These are phyloP conservation scores for Beauveria bassiana DNA, from an alignment of 2,329 filamentous ascomycete species.

Conservation along the genomic window DNA sequence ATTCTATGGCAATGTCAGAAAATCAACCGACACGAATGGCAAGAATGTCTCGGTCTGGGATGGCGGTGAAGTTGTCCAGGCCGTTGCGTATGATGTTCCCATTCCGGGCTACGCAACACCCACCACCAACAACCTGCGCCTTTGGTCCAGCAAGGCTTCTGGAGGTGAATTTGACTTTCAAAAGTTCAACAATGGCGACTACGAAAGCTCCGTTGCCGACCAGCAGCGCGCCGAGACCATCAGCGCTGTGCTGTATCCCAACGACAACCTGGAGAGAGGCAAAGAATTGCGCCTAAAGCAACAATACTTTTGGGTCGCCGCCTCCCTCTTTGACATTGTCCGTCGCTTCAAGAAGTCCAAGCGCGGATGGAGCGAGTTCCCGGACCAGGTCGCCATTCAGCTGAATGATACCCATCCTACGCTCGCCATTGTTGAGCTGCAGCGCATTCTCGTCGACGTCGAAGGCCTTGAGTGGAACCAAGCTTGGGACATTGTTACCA, in stretches of 20 bases:
- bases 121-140: constrained; percentile 90
- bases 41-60: constrained; percentile 76
- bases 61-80: constrained; percentile 84
- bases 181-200: constrained; percentile 97
- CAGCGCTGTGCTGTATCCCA: constrained; percentile 93
- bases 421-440: constrained; percentile 88
- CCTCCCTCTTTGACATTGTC: constrained; percentile 92
- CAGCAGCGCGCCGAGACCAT: constrained; percentile 99
- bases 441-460: constrained; percentile 81
- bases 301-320: constrained; percentile 99
- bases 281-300: constrained; percentile 98
- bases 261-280: constrained; percentile 91
- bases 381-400: constrained; percentile 93
- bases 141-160: constrained; percentile 97
- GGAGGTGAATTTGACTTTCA: constrained; percentile 98
- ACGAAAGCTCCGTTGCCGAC: constrained; percentile 95
- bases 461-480: constrained; percentile 91
- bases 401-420: constrained; percentile 98
- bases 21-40: constrained; percentile 66
- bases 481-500: constrained; percentile 75
- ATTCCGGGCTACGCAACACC: constrained; percentile 85
- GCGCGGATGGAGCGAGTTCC: constrained; percentile 83
- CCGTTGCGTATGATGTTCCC: constrained; percentile 86
- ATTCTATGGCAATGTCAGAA: constrained; percentile 83
- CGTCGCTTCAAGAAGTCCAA: constrained; percentile 97